Conservation (phyloP, 2,329 filamentous ascomycete genomes). For the Dendryphion nanum region DNA sequence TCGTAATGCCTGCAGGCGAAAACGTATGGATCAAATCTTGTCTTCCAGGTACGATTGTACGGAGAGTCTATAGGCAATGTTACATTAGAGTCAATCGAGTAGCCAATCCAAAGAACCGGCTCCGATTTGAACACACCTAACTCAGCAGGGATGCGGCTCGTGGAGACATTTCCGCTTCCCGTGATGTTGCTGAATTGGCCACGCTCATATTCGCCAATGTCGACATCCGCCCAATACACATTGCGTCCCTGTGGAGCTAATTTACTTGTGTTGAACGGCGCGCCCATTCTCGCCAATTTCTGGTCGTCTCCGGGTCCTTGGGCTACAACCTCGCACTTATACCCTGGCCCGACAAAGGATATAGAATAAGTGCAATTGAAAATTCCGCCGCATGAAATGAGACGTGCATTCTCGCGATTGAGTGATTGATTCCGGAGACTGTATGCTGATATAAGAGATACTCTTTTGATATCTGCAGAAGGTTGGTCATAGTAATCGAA, state of each 20-base stretch:
- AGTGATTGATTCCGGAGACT: conserved; percentile 24
- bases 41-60: conserved; percentile 24
- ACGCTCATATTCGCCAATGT: conserved; percentile 25
- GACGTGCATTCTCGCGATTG: conserved; percentile 27
- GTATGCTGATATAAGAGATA: conserved; percentile 29
- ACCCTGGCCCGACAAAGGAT: conserved; percentile 29
- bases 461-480: conserved; percentile 20
- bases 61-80: conserved; percentile 18
- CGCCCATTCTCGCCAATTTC: conserved; percentile 19
- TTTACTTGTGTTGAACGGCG: conserved; percentile 32
- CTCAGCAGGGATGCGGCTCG: conserved; percentile 16
- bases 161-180: conserved; percentile 30
- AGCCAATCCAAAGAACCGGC: conserved; percentile 37
- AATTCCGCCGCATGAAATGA: conserved; percentile 34
- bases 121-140: conserved; percentile 33
- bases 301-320: conserved; percentile 16
- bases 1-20: conserved; percentile 34
- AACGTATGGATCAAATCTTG: conserved; percentile 27
- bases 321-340: conserved; percentile 31
- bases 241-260: conserved; percentile 28
- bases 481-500: conserved; percentile 40
- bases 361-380: conserved; percentile 37
- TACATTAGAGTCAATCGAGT: conserved; percentile 26
- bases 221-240: conserved; percentile 30
- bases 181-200: conserved; percentile 19